Conservation (phyloP, 1,284 basidiomycete species). For the Boletus coffeatus region DNA sequence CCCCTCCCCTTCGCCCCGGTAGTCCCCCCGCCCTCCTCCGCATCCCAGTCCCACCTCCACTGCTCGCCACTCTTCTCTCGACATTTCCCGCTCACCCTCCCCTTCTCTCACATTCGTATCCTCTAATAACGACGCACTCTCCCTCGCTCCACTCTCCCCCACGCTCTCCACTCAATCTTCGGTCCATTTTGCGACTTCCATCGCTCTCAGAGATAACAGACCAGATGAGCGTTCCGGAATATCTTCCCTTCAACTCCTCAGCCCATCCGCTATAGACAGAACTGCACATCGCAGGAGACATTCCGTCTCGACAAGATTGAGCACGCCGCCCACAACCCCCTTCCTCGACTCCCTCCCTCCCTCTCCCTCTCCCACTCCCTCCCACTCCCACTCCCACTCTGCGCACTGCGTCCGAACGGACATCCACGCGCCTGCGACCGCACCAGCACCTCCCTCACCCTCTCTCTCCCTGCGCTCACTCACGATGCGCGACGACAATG, state of each 20-base stretch:
- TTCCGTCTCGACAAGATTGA: too few relatives aligned
- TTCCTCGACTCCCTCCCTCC: too few relatives aligned
- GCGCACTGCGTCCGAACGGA: too few relatives aligned
- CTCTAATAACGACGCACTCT: constrained; percentile 37
- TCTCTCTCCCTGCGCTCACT: too few relatives aligned
- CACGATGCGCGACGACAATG: too few relatives aligned
- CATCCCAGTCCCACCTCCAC: constrained; percentile 13
- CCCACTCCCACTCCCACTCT: too few relatives aligned
- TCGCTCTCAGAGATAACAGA: constrained; percentile 65
- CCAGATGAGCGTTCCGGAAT: constrained; percentile 55
- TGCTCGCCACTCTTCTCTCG: constrained; percentile 8
- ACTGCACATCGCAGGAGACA: constrained; percentile 36
- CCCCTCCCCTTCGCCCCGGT: background rate
- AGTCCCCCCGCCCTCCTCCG: constrained; percentile 20
- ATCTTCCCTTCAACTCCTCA: constrained; percentile 52
- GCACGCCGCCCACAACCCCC: too few relatives aligned
- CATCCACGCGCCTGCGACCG: too few relatives aligned
- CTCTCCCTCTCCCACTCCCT: too few relatives aligned
- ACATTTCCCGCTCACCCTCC: constrained; percentile 24
- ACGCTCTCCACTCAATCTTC: constrained; percentile 63
- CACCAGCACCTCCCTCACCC: too few relatives aligned
- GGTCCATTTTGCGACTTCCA: constrained; percentile 51
- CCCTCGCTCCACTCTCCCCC: constrained; percentile 57
- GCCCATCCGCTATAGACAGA: constrained; percentile 31
- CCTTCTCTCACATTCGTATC: constrained; percentile 33